Evolutionary conservation across 23 red algal genomes (phyloP).

Genomic region (Gracilaria domingensis): DNA sequence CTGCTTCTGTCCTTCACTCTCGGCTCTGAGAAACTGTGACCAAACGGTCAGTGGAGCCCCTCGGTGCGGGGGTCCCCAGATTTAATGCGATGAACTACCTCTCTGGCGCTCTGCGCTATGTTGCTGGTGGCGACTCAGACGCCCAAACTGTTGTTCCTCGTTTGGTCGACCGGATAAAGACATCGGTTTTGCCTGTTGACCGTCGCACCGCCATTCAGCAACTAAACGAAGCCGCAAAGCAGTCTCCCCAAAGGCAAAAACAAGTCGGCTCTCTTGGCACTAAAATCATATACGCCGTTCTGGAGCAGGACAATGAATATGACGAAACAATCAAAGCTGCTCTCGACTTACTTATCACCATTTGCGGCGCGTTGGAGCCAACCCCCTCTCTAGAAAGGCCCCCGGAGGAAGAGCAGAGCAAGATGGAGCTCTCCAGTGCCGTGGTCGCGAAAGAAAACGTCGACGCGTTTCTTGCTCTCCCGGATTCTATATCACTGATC

Average conservation of each 20-base stretch:
- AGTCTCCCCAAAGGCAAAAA: conserved; percentile 44
- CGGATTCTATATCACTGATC: conserved; percentile 50
- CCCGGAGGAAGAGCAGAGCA: not conserved
- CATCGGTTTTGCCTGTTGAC: conserved; percentile 83
- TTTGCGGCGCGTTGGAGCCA: conserved; percentile 71
- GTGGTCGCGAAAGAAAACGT: conserved; percentile 41
- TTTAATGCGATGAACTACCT: conserved; percentile 78
- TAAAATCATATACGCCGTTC: conserved; percentile 82
- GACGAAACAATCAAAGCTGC: conserved; percentile 73
- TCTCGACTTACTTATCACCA: conserved; percentile 80
- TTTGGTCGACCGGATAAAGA: conserved; percentile 81
- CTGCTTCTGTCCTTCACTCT: not conserved
- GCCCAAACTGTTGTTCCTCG: conserved; percentile 64
- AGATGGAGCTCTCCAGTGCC: conserved; percentile 9
- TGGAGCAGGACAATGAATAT: conserved; percentile 91
- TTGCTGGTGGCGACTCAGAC: conserved; percentile 84
- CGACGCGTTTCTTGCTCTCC: conserved; percentile 71
- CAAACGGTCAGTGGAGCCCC: conserved; percentile 4
- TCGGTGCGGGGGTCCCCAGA: not conserved
- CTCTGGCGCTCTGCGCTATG: conserved; percentile 87
- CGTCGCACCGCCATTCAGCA: conserved; percentile 75
- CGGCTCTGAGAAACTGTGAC: not conserved
- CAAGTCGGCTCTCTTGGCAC: conserved; percentile 68
- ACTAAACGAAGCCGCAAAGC: conserved; percentile 63
- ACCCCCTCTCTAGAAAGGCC: not conserved